Evolutionary conservation across 345 rosid genomes (phyloP).

Genomic region (Rhodamnia rubescens): DNA sequence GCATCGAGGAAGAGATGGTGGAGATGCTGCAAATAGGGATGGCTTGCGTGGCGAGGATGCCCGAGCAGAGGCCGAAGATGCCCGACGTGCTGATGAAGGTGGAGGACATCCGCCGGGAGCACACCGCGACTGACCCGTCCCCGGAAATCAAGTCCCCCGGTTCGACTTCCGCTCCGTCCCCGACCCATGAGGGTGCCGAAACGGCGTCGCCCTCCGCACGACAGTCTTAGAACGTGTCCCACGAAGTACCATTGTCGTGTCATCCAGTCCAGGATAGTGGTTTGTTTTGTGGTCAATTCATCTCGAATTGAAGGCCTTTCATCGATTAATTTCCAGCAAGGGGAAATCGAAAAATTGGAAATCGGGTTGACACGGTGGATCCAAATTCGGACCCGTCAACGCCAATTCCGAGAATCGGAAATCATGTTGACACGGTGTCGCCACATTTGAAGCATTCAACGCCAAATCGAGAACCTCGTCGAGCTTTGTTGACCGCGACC

Average conservation of each 20-base stretch:
- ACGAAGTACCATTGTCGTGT: background rate
- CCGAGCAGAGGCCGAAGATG: slow-evolving; percentile 77
- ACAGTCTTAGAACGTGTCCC: background rate
- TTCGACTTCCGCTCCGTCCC: slow-evolving; percentile 31
- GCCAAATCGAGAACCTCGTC: background rate
- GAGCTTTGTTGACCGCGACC: background rate
- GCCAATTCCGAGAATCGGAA: background rate
- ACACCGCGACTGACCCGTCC: slow-evolving; percentile 21
- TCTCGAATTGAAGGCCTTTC: background rate
- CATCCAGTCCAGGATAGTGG: no score
- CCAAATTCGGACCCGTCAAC: background rate
- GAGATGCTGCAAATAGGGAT: slow-evolving; percentile 89
- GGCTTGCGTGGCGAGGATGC: slow-evolving; percentile 65
- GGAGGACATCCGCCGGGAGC: slow-evolving; percentile 43
- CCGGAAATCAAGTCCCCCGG: slow-evolving; percentile 30
- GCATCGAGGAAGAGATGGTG: slow-evolving; percentile 96
- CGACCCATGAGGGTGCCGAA: slow-evolving; percentile 18
- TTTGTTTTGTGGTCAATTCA: background rate
- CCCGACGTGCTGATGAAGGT: slow-evolving; percentile 51
- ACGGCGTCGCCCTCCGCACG: background rate
- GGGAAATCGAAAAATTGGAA: background rate
- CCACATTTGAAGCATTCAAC: background rate
- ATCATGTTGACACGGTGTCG: background rate
- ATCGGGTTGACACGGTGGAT: background rate
- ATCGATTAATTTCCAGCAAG: no score